These are phyloP conservation scores for Neurospora sp. DNA, from an alignment of 495 filamentous ascomycete genomes.

Conservation along the genomic window DNA sequence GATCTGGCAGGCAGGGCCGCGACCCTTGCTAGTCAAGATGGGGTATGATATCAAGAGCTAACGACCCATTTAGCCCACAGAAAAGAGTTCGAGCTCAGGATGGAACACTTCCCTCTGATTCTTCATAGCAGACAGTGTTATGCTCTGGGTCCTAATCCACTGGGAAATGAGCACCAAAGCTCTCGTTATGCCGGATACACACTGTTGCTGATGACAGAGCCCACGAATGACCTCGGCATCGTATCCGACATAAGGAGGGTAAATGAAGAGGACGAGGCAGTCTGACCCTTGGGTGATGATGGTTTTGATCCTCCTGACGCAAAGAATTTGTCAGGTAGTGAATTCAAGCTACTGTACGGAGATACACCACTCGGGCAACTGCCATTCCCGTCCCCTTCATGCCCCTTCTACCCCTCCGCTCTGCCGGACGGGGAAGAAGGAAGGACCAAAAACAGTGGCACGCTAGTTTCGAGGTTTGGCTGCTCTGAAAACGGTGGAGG, in stretches of 20 bases:
- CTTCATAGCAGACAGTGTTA: slow-evolving; percentile 14
- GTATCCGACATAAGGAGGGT: not conserved
- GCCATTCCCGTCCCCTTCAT: not conserved
- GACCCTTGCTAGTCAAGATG: slow-evolving; percentile 22
- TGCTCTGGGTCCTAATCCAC: slow-evolving; percentile 4
- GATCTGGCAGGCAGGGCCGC: slow-evolving; percentile 31
- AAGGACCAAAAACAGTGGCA: not conserved
- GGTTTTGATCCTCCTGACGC: not conserved
- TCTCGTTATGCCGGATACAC: not conserved
- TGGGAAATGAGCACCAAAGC: not conserved
- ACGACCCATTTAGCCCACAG: slow-evolving; percentile 2
- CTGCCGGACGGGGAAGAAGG: slow-evolving; percentile 16
- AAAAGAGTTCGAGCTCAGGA: not conserved
- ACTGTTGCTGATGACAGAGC: not conserved
- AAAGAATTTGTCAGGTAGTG: not conserved
- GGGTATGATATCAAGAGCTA: slow-evolving; percentile 14
- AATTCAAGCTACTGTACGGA: not conserved
- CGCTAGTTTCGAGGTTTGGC: not conserved
- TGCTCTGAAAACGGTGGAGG: not conserved
- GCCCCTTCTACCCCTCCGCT: not conserved
- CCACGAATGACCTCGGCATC: not conserved
- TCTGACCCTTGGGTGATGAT: not conserved
- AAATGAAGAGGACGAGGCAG: not conserved
- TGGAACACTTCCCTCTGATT: not conserved
- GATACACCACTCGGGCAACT: not conserved